phyloP scores from a whole-genome alignment of 2,329 filamentous ascomycete species.

The Trichoderma polysporum region DNA sequence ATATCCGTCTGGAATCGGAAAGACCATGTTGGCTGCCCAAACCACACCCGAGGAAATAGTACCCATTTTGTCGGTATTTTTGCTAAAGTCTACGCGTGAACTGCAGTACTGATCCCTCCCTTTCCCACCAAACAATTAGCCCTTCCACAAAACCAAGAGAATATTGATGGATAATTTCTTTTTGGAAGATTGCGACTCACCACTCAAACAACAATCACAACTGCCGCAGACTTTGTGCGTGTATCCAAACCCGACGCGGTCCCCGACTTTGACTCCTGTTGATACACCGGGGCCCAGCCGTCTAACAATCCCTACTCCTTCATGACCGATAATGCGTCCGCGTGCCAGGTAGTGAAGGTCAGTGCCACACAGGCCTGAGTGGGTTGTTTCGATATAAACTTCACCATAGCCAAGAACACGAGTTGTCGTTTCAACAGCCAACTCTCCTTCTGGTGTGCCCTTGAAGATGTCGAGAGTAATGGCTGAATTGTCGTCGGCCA shows the following conservation, averaged over 20 bases:
- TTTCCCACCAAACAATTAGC: neutral
- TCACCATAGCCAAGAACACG: neutral
- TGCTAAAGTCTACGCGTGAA: neutral
- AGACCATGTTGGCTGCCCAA: conserved; percentile 1
- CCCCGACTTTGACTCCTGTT: neutral
- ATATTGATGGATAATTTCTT: neutral
- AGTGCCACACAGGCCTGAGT: neutral
- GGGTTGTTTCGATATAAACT: conserved; percentile 1
- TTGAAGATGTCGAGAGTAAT: neutral
- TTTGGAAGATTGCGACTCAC: neutral
- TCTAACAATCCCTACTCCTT: neutral
- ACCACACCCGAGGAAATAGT: neutral
- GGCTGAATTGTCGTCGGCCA: neutral
- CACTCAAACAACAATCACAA: neutral
- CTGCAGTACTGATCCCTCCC: neutral
- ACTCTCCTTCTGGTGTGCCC: neutral
- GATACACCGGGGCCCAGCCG: neutral
- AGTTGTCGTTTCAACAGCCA: neutral
- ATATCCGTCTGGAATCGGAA: conserved; percentile 3
- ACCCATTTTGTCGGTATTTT: neutral
- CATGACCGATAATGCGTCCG: neutral
- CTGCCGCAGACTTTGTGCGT: conserved; percentile 7
- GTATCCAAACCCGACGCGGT: conserved; percentile 1
- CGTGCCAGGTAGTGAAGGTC: conserved; percentile 1
- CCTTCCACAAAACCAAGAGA: neutral